These are phyloP conservation scores for Microdochium nivale DNA, from an alignment of 2,329 filamentous ascomycete species.

Conservation along the genomic window DNA sequence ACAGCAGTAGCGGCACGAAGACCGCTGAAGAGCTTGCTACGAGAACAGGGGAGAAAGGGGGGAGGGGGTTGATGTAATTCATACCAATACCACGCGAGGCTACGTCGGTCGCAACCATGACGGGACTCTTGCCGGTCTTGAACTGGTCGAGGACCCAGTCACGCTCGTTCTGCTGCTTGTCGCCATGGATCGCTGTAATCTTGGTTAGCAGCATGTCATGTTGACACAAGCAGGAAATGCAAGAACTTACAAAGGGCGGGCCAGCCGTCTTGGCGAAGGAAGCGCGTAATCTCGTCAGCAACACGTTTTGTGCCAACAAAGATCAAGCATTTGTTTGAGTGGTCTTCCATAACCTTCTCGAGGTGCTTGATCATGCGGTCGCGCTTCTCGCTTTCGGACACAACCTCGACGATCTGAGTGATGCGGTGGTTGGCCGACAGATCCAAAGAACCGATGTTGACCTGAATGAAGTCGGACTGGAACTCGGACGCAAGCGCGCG, in stretches of 20 bases:
- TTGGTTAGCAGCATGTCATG: constrained; percentile 34
- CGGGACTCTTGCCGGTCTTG: constrained; percentile 98
- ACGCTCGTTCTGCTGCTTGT: constrained; percentile 99
- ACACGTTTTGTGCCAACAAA: constrained; percentile 94
- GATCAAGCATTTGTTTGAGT: constrained; percentile 88
- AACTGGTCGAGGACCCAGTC: constrained; percentile 99
- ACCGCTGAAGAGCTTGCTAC: constrained; percentile 49
- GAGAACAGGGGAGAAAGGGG: constrained; percentile 18
- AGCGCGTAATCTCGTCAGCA: constrained; percentile 94
- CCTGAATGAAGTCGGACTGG: constrained; percentile 93
- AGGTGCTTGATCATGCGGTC: constrained; percentile 96
- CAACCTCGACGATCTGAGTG: constrained; percentile 94
- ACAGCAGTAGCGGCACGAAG: constrained; percentile 61
- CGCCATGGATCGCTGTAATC: constrained; percentile 80
- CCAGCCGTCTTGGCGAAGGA: constrained; percentile 96
- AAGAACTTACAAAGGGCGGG: constrained; percentile 76
- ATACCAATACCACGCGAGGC: constrained; percentile 99
- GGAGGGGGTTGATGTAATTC: constrained; percentile 37
- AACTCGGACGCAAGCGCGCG: constrained; percentile 85
- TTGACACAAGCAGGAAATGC: no score
- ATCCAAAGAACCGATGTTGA: constrained; percentile 96
- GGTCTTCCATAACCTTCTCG: constrained; percentile 96
- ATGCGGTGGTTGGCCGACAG: constrained; percentile 96
- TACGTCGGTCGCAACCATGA: constrained; percentile 99
- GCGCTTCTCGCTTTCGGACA: constrained; percentile 94